Percentiles rank a stretch among this genome's conserved stretches.
These are phyloP conservation scores for Moniliella sp. DNA, from an alignment of 1,284 basidiomycete species.

Conservation along the genomic window DNA sequence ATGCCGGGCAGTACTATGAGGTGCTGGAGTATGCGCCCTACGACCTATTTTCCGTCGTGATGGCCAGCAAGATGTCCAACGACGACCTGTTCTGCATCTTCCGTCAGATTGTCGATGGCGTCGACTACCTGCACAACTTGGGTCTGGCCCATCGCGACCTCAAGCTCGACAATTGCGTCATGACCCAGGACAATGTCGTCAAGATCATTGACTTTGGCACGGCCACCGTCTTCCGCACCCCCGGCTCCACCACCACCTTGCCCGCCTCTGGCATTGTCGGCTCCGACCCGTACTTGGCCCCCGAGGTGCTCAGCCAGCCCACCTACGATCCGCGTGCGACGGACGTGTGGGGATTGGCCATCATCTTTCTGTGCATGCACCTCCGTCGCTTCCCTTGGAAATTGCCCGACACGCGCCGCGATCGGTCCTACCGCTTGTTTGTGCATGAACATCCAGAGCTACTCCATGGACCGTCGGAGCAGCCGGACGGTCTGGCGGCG, in stretches of 20 bases:
- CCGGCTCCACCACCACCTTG: slow-evolving; percentile 41
- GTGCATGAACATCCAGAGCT: slow-evolving; percentile 76
- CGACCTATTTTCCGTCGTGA: slow-evolving; percentile 95
- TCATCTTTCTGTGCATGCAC: slow-evolving; percentile 98
- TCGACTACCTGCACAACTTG: slow-evolving; percentile 89
- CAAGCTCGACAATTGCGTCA: slow-evolving; percentile 98
- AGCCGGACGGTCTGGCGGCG: too few relatives aligned
- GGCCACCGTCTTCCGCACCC: slow-evolving; percentile 94
- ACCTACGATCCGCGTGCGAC: slow-evolving; percentile 87
- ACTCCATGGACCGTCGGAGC: too few relatives aligned
- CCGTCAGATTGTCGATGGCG: slow-evolving; percentile 90
- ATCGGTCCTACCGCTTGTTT: slow-evolving; percentile 69
- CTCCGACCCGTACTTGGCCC: slow-evolving; percentile 83
- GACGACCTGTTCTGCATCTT: slow-evolving; percentile 98
- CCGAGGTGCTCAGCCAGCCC: slow-evolving; percentile 62
- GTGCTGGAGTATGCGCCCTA: slow-evolving; percentile 93
- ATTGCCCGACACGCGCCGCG: slow-evolving; percentile 78
- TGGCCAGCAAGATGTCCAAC: slow-evolving; percentile 94
- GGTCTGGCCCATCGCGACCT: slow-evolving; percentile 93
- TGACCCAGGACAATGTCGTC: slow-evolving; percentile 77
- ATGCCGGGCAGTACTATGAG: slow-evolving; percentile 72
- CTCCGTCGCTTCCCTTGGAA: slow-evolving; percentile 96
- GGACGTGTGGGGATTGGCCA: slow-evolving; percentile 92
- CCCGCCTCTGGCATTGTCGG: slow-evolving; percentile 86
- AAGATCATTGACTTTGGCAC: slow-evolving; percentile 99